Evolutionary conservation across 176 grass and related monocot genomes (phyloP).

Genomic region (Oropetium thomaeum): DNA sequence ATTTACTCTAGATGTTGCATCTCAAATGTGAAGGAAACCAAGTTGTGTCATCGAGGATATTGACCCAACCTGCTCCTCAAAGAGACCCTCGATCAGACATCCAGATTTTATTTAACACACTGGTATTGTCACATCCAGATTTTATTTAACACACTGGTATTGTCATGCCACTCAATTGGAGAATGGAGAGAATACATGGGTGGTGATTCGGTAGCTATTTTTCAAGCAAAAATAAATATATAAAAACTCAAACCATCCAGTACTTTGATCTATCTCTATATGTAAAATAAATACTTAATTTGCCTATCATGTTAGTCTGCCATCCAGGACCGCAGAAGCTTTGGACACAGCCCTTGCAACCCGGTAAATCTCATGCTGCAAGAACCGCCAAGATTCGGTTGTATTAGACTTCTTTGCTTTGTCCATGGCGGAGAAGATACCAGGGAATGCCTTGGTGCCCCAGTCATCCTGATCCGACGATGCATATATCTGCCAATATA

Average conservation of each 20-base stretch:
- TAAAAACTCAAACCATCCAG: not conserved
- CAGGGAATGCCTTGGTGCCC: conserved; percentile 67
- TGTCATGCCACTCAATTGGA: not conserved
- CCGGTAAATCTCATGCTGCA: conserved; percentile 85
- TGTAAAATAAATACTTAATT: not conserved
- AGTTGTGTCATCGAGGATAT: not conserved
- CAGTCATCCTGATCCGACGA: conserved; percentile 70
- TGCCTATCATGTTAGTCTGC: conserved; percentile 62
- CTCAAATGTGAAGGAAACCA: not conserved
- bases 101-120: not conserved
- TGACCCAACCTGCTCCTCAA: not conserved
- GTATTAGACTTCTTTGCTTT: conserved; percentile 62
- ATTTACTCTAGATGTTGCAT: not conserved
- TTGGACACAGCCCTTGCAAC: conserved; percentile 69
- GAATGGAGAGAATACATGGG: no score
- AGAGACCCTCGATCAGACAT: not conserved
- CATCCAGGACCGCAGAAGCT: conserved; percentile 64
- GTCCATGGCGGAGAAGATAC: conserved; percentile 57
- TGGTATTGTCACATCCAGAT: not conserved
- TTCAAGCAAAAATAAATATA: no score
- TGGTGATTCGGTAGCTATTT: no score
- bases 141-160: not conserved
- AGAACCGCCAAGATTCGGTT: conserved; percentile 44
- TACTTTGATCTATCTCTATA: not conserved
- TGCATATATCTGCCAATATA: conserved; percentile 61